phyloP scores from a whole-genome alignment of 2,329 filamentous ascomycete species.

The Beauveria scarabaeidicola region DNA sequence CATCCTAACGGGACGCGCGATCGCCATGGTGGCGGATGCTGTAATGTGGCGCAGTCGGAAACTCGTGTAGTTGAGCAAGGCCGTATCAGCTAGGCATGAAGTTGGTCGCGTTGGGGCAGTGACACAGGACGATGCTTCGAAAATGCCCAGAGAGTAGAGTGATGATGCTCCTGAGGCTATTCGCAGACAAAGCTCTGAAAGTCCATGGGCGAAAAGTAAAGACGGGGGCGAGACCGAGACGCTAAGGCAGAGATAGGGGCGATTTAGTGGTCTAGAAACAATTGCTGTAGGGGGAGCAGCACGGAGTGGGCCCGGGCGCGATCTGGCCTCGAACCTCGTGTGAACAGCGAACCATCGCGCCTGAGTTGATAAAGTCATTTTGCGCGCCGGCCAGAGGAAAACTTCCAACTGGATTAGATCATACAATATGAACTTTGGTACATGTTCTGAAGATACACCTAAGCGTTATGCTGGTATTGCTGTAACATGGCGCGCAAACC shows the following conservation, averaged over 20 bases:
- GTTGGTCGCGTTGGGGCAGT: not conserved
- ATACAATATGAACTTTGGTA: too few species aligned
- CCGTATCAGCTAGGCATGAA: slow-evolving; percentile 9
- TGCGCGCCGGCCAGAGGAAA: not conserved
- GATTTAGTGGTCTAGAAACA: not conserved
- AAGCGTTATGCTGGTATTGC: too few species aligned
- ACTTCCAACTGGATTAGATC: too few species aligned
- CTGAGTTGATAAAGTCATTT: not conserved
- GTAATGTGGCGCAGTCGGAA: not conserved
- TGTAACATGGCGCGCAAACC: too few species aligned
- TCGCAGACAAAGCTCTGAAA: not conserved
- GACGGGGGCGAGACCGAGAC: not conserved
- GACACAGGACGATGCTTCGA: not conserved
- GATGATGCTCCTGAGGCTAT: slow-evolving; percentile 2
- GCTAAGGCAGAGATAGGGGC: slow-evolving; percentile 2
- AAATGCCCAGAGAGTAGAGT: not conserved
- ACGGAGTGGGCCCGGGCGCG: not conserved
- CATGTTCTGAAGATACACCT: too few species aligned
- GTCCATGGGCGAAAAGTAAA: not conserved
- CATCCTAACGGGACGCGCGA: slow-evolving; percentile 77
- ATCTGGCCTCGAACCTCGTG: not conserved
- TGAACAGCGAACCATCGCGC: not conserved
- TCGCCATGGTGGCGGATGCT: slow-evolving; percentile 53
- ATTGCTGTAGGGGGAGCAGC: not conserved
- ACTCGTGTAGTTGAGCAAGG: not conserved